phyloP scores from a whole-genome alignment of 2,329 filamentous ascomycete genomes.

The Epichloe bromicola region DNA sequence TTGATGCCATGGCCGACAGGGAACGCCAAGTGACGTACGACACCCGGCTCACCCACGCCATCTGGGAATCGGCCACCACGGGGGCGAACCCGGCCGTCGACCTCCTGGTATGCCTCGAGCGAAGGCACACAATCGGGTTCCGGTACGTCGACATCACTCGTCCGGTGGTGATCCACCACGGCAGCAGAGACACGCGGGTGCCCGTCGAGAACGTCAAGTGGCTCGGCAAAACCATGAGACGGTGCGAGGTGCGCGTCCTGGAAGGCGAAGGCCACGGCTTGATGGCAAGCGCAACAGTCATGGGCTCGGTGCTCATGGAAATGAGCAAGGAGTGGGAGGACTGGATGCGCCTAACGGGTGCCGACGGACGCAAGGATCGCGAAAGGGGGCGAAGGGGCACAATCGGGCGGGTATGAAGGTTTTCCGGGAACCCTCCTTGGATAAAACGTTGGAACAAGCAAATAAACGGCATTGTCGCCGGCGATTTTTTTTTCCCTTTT shows the following conservation, averaged over 20 bases:
- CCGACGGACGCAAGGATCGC: conserved; percentile 21
- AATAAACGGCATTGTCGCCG: background rate
- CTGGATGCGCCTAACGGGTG: conserved; percentile 53
- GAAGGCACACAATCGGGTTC: conserved; percentile 85
- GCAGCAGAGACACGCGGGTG: conserved; percentile 77
- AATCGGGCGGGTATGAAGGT: conserved; percentile 6
- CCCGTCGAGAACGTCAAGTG: conserved; percentile 91
- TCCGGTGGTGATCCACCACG: conserved; percentile 87
- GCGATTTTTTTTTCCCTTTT: background rate
- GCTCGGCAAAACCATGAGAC: conserved; percentile 86
- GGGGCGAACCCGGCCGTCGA: conserved; percentile 92
- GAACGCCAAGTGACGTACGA: conserved; percentile 70
- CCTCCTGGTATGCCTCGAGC: conserved; percentile 81
- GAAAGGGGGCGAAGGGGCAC: conserved; percentile 18
- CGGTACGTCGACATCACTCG: conserved; percentile 92
- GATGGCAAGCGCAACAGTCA: conserved; percentile 88
- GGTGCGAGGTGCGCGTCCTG: conserved; percentile 81
- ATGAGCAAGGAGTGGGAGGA: conserved; percentile 91
- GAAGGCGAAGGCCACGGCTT: conserved; percentile 88
- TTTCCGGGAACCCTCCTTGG: background rate
- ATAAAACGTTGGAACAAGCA: too few species aligned
- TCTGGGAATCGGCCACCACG: conserved; percentile 85
- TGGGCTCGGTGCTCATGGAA: conserved; percentile 89
- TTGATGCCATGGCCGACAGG: conserved; percentile 51
- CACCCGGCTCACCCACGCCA: conserved; percentile 73